A percentile compares a stretch with the other conserved stretches of the same genome.
Conservation (phyloP, 148 eudicot species). For the Vaccinium macrocarpon region DNA sequence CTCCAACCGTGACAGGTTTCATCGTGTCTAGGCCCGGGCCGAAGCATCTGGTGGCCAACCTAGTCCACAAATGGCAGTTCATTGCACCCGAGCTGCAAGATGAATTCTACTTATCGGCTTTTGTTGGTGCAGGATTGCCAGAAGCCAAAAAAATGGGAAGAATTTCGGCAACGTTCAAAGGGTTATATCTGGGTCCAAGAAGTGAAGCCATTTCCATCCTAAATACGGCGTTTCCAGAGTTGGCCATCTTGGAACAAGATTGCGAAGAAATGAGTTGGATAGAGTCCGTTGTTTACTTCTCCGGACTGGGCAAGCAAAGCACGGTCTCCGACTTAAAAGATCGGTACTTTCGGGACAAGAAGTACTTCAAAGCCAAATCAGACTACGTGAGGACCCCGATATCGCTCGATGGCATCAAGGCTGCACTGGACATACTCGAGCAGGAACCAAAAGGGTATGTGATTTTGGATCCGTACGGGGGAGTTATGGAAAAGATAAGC, state of each 20-base stretch:
- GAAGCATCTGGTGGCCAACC: slow-evolving; percentile 21
- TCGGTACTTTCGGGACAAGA: slow-evolving; percentile 26
- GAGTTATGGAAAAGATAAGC: slow-evolving; percentile 40
- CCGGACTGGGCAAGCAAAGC: slow-evolving; percentile 29
- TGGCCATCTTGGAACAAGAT: slow-evolving; percentile 29
- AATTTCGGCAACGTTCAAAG: slow-evolving; percentile 42
- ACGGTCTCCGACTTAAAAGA: slow-evolving; percentile 25
- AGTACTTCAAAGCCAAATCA: slow-evolving; percentile 55
- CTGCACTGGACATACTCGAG: slow-evolving; percentile 34
- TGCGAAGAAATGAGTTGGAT: slow-evolving; percentile 58
- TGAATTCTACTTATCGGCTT: slow-evolving; percentile 37
- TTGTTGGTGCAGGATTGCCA: slow-evolving; percentile 40
- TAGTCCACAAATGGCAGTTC: slow-evolving; percentile 55
- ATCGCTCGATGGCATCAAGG: slow-evolving; percentile 22
- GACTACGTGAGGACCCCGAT: slow-evolving; percentile 42
- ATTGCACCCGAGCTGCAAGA: slow-evolving; percentile 40
- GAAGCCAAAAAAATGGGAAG: slow-evolving; percentile 19
- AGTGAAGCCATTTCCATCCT: slow-evolving; percentile 33
- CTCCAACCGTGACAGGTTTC: slow-evolving; percentile 39
- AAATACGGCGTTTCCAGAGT: slow-evolving; percentile 29
- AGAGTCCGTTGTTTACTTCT: slow-evolving; percentile 50
- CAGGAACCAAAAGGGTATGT: slow-evolving; percentile 53
- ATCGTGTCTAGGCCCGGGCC: slow-evolving; percentile 35
- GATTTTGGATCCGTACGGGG: slow-evolving; percentile 58
- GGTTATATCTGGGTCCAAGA: slow-evolving; percentile 44